Percentiles rank a stretch among this genome's conserved stretches.
Conservation (phyloP, 2,329 filamentous ascomycete genomes). For the Fusarium sp. region DNA sequence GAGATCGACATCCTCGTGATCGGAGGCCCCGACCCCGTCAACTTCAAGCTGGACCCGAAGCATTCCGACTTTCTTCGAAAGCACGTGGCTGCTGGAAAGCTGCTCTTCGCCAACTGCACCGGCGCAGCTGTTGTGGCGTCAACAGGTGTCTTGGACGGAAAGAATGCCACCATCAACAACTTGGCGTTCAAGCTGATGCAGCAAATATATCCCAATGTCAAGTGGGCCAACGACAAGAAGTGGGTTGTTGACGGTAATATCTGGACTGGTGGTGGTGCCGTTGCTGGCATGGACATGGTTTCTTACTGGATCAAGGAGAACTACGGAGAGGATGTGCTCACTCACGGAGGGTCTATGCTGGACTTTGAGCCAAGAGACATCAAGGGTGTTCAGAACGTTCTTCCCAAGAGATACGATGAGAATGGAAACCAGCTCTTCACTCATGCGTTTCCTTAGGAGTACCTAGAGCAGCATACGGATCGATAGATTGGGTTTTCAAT, state of each 20-base stretch:
- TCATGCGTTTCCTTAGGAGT: slow-evolving; percentile 13
- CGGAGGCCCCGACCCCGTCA: slow-evolving; percentile 46
- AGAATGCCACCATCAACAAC: slow-evolving; percentile 57
- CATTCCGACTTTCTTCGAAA: slow-evolving; percentile 48
- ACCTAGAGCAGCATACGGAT: neutral
- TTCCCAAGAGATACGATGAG: slow-evolving; percentile 45
- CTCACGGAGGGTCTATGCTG: slow-evolving; percentile 17
- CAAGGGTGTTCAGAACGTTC: slow-evolving; percentile 45
- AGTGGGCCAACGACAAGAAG: slow-evolving; percentile 57
- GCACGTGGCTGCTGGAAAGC: slow-evolving; percentile 52
- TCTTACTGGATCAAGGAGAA: slow-evolving; percentile 54
- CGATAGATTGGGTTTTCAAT: neutral
- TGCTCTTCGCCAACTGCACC: slow-evolving; percentile 54
- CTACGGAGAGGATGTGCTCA: slow-evolving; percentile 47
- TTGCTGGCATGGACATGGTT: slow-evolving; percentile 60
- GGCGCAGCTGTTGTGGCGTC: slow-evolving; percentile 48
- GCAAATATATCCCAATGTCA: slow-evolving; percentile 52
- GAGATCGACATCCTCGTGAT: slow-evolving; percentile 54
- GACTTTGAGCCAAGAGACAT: slow-evolving; percentile 53
- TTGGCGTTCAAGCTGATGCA: slow-evolving; percentile 45
- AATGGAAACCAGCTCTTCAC: slow-evolving; percentile 47
- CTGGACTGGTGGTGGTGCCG: slow-evolving; percentile 59
- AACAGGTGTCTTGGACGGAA: slow-evolving; percentile 56
- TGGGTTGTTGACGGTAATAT: slow-evolving; percentile 60
- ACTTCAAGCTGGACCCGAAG: slow-evolving; percentile 46